Evolutionary conservation across 108 stramenopile genomes (phyloP).

Genomic region (Conticribra guillardii): DNA sequence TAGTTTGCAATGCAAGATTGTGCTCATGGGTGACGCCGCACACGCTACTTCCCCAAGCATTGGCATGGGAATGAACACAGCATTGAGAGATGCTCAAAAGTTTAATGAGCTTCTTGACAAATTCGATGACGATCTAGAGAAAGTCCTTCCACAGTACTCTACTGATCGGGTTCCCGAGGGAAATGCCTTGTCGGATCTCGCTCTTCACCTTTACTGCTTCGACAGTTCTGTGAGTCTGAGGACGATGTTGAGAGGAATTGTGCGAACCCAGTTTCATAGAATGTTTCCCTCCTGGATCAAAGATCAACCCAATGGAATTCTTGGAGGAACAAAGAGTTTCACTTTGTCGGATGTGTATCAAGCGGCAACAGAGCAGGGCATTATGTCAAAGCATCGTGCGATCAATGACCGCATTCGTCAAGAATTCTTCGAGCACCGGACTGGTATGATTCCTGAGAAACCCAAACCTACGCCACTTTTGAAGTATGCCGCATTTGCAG

Average conservation of each 20-base stretch:
- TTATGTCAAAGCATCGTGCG: conserved; percentile 42
- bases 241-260: conserved; percentile 13
- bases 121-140: conserved; percentile 48
- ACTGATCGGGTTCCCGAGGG: conserved; percentile 61
- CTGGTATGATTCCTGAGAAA: conserved; percentile 49
- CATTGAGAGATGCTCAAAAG: conserved; percentile 59
- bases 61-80: conserved; percentile 75
- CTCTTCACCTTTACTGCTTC: conserved; percentile 54
- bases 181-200: conserved; percentile 51
- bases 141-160: conserved; percentile 54
- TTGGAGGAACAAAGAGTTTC: conserved; percentile 25
- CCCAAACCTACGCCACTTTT: conserved; percentile 2
- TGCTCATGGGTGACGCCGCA: conserved; percentile 59
- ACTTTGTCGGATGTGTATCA: conserved; percentile 51
- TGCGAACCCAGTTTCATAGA: conserved; percentile 44
- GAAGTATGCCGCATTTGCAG: conserved; percentile 4
- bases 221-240: conserved; percentile 34
- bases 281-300: conserved; percentile 38
- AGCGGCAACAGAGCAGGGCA: conserved; percentile 42
- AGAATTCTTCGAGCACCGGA: conserved; percentile 51
- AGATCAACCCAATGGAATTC: conserved; percentile 39
- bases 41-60: conserved; percentile 63
- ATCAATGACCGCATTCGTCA: conserved; percentile 51
- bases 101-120: conserved; percentile 51
- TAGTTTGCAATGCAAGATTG: conserved; percentile 30